These are phyloP conservation scores for Schizopora paradoxa DNA, from an alignment of 1,284 basidiomycete species.

Conservation along the genomic window DNA sequence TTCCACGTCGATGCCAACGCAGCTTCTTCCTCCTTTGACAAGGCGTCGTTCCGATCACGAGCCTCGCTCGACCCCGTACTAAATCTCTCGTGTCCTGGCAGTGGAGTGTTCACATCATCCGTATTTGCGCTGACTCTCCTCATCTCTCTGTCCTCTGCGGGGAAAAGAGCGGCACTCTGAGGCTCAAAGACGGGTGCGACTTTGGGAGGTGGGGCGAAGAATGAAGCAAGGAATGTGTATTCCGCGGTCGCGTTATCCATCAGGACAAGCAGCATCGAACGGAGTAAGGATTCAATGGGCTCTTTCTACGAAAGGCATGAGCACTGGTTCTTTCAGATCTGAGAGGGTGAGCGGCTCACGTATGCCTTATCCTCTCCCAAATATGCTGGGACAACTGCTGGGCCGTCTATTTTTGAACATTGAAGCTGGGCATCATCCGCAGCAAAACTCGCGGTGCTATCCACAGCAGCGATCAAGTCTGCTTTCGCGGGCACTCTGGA, in stretches of 20 bases:
- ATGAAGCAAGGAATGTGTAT: constrained; percentile 79
- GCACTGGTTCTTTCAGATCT: constrained; percentile 6
- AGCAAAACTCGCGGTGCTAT: constrained; percentile 33
- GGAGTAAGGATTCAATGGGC: constrained; percentile 74
- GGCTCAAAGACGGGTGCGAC: constrained; percentile 26
- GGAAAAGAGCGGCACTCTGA: constrained; percentile 23
- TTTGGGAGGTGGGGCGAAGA: constrained; percentile 54
- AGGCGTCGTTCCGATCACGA: constrained; percentile 16
- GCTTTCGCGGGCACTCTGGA: constrained; percentile 57
- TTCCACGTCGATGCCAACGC: constrained; percentile 73
- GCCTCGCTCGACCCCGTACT: background rate
- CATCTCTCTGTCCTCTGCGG: constrained; percentile 1
- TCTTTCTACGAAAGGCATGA: constrained; percentile 55
- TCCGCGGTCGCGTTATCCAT: constrained; percentile 92
- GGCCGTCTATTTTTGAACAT: constrained; percentile 72
- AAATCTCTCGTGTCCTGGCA: too few species aligned
- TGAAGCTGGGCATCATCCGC: constrained; percentile 53
- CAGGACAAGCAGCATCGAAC: constrained; percentile 82
- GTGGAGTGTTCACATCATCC: constrained; percentile 11
- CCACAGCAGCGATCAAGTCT: constrained; percentile 44
- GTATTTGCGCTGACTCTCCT: constrained; percentile 10
- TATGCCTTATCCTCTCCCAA: constrained; percentile 82
- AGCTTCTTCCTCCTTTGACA: constrained; percentile 53
- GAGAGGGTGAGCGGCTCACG: constrained; percentile 42
- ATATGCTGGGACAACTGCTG: constrained; percentile 75